Evolutionary conservation across 805 yeast species (phyloP), one percentile per base, ranked within the genome.

Genomic region (Blastobotrys muscicola): DNA sequence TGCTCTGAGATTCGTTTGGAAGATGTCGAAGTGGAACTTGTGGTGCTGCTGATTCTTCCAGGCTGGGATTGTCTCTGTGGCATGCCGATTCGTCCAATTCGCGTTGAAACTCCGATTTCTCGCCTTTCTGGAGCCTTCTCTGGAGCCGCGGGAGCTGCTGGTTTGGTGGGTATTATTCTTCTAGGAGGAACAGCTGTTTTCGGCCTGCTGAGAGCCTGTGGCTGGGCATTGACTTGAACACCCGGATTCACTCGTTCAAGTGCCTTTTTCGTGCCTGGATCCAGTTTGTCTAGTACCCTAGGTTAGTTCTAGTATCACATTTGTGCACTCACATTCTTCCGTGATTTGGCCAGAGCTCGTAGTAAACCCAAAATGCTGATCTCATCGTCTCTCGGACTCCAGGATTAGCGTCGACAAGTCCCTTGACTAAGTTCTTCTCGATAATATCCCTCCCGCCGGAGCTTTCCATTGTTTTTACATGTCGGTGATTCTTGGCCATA

Each of bases 371-470:
- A 54, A 72, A 90, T 0, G 86, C 70, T 2, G 69, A 66, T 57
- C 95, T 73, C 67, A 81, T 83, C 0, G 76, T 66, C 53, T 79
- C 94, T 50, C 97, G 71, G 0, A 85, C 96, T 0, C 74, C 66
- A 0, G 89, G 85, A 46, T 82, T 82, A 0, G 95, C 85, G 59
- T 89, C 97, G 0, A 75, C 58, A 0, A 92, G 65, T 14, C 90
- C 80, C 51, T 75, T 79, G 2, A 64, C 47, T 1, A 85, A 55
- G 49, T 78, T 66, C 38, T 69, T 74, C 30, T 68, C 78, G 1
- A 80, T 59, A 3, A 61, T 52, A 12, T 71, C 82, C 8, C 68
- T 44, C 9, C 65, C 65, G 37, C 65, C 52, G 0, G 65, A 39
- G 39, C 44, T 39, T 39, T 60, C 64, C 38, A 62, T 37, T 43